phyloP scores from a whole-genome alignment of 441 rosid genomes.

The Metrosideros polymorpha region DNA sequence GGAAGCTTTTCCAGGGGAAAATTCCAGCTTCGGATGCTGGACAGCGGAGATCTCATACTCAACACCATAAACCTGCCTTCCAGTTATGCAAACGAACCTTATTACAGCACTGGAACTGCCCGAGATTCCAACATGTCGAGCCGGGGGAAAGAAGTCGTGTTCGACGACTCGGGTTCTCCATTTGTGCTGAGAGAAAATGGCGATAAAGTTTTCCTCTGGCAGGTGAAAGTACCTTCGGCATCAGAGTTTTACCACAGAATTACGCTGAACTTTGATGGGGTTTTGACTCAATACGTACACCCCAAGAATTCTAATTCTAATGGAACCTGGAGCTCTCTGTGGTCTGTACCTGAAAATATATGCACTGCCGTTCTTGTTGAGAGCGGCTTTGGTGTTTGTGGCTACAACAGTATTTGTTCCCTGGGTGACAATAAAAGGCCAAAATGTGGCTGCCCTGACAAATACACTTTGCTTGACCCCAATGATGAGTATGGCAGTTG shows the following conservation, averaged over 20 bases:
- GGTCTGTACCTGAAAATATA: background rate
- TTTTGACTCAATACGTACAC: slow-evolving; percentile 1
- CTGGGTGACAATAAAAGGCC: background rate
- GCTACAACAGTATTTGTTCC: slow-evolving; percentile 6
- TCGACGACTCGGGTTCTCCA: slow-evolving; percentile 15
- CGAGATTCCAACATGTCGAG: background rate
- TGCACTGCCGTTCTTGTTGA: background rate
- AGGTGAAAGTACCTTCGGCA: background rate
- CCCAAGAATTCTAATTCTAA: background rate
- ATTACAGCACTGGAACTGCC: slow-evolving; percentile 5
- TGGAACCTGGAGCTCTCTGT: background rate
- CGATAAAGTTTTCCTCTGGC: background rate
- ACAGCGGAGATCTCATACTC: slow-evolving; percentile 13
- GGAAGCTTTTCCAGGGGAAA: slow-evolving; percentile 20
- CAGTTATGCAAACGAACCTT: background rate
- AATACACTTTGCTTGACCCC: background rate
- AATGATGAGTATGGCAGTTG: background rate
- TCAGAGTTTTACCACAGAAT: background rate
- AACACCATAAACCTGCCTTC: slow-evolving; percentile 22
- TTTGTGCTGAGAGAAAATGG: background rate
- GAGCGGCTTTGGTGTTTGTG: slow-evolving; percentile 4
- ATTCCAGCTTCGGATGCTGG: slow-evolving; percentile 15
- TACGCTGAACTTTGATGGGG: slow-evolving; percentile 7
- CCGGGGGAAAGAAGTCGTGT: slow-evolving; percentile 13
- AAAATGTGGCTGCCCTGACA: background rate